Evolutionary conservation across 352 stramenopile species (phyloP).

Genomic region (Globisporangium viniferum): DNA sequence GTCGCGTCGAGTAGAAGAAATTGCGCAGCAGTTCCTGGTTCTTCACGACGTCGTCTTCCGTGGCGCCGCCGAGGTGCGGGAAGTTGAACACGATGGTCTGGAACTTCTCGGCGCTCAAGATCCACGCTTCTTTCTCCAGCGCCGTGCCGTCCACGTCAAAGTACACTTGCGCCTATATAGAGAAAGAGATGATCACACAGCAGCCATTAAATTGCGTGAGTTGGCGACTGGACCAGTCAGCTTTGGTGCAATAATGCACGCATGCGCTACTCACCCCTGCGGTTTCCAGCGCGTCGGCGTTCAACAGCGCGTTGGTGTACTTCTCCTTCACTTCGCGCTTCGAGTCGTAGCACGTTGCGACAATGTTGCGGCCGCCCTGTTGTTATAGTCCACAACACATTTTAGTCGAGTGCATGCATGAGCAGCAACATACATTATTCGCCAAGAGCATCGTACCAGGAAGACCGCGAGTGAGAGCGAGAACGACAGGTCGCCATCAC

Average conservation of each 20-base stretch:
- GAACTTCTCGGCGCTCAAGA: slow-evolving; percentile 42
- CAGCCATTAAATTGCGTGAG: background rate
- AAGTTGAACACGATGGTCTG: slow-evolving; percentile 85
- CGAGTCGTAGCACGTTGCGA: slow-evolving; percentile 77
- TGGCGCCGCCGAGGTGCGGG: slow-evolving; percentile 77
- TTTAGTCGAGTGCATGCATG: background rate
- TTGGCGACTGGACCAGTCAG: background rate
- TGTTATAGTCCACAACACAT: background rate
- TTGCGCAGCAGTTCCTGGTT: slow-evolving; percentile 73
- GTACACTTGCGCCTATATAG: slow-evolving; percentile 46
- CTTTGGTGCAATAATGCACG: background rate
- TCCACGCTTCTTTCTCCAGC: slow-evolving; percentile 55
- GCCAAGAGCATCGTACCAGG: slow-evolving; percentile 30
- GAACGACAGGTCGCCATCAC: slow-evolving; percentile 87
- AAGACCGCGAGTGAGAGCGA: slow-evolving; percentile 70
- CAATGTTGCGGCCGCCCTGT: slow-evolving; percentile 63
- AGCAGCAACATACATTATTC: background rate
- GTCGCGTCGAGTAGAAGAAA: slow-evolving; percentile 73
- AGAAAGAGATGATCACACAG: background rate
- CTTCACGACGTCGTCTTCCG: slow-evolving; percentile 76
- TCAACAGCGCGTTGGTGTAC: slow-evolving; percentile 63
- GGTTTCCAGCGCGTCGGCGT: slow-evolving; percentile 70
- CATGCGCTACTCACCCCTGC: slow-evolving; percentile 37
- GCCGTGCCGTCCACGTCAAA: slow-evolving; percentile 70
- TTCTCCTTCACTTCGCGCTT: slow-evolving; percentile 66